Evolutionary conservation across 139 green algal genomes (phyloP).

Genomic region (Diplosphaera chodatii): DNA sequence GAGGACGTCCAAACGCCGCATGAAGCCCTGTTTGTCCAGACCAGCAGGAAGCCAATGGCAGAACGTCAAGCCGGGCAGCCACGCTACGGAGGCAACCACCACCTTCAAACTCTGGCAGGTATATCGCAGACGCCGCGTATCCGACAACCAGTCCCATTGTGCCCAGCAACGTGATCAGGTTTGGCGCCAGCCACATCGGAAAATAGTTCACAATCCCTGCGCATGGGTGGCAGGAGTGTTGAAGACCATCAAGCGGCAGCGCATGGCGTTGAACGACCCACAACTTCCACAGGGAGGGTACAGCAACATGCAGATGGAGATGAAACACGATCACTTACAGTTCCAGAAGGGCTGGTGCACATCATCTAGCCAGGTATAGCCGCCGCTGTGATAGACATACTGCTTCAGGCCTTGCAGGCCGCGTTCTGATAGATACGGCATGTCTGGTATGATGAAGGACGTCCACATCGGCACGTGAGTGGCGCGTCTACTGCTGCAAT

Average conservation of each 20-base stretch:
- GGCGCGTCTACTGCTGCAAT: too few species aligned
- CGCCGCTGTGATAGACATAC: constrained; percentile 79
- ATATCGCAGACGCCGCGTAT: constrained; percentile 45
- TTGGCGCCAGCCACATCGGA: constrained; percentile 87
- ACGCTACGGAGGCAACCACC: too few species aligned
- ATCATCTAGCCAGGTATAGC: constrained; percentile 80
- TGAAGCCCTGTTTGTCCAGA: too few species aligned
- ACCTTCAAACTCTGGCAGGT: constrained; percentile 61
- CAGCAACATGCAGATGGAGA: too few species aligned
- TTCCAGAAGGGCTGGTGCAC: constrained; percentile 75
- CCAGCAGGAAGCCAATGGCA: too few species aligned
- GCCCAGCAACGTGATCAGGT: constrained; percentile 86
- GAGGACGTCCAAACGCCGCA: too few species aligned
- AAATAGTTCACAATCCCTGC: constrained; percentile 43
- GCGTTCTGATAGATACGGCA: constrained; percentile 40
- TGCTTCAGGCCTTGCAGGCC: constrained; percentile 62
- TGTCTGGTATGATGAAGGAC: constrained; percentile 4
- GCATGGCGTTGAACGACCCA: too few species aligned
- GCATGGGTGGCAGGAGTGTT: too few species aligned
- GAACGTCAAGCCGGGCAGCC: too few species aligned
- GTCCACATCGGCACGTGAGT: background rate
- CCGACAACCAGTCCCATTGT: constrained; percentile 49
- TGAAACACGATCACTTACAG: too few species aligned
- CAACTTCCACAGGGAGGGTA: too few species aligned
- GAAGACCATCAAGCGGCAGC: too few species aligned